Evolutionary conservation across 1,284 basidiomycete species (phyloP).

Genomic region (Ustilago tritici): DNA sequence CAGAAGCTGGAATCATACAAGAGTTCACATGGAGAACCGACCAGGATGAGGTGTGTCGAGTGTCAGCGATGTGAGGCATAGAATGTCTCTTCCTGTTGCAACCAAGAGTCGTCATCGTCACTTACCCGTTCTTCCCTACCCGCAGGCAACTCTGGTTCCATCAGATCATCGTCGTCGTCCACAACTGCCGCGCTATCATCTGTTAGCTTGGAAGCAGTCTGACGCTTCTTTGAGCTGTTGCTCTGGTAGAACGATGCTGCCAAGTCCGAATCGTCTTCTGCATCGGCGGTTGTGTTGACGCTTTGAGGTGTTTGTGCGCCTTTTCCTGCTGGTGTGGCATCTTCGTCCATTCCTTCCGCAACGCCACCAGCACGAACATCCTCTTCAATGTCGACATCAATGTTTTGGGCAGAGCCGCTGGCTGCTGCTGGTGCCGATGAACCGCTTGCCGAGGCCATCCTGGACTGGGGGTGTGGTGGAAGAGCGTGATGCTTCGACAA

Average conservation of each 20-base stretch:
- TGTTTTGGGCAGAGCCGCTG: slow-evolving; percentile 16
- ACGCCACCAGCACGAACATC: slow-evolving; percentile 14
- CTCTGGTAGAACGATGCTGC: slow-evolving; percentile 33
- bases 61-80: not conserved
- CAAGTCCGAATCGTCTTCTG: slow-evolving; percentile 27
- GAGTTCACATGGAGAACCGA: not conserved
- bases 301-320: slow-evolving; percentile 30
- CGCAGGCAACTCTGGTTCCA: slow-evolving; percentile 25
- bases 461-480: not conserved
- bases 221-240: slow-evolving; percentile 20
- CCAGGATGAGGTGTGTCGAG: not conserved
- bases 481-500: not conserved
- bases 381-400: slow-evolving; percentile 21
- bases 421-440: slow-evolving; percentile 9
- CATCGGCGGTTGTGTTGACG: slow-evolving; percentile 7
- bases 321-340: slow-evolving; percentile 15
- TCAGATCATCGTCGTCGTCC: slow-evolving; percentile 33
- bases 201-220: slow-evolving; percentile 13
- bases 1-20: slow-evolving; percentile 25
- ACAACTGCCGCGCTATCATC: slow-evolving; percentile 1
- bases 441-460: slow-evolving; percentile 29
- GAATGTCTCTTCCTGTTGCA: not conserved
- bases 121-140: slow-evolving; percentile 33
- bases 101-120: not conserved
- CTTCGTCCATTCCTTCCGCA: slow-evolving; percentile 28